A percentile compares a stretch with the other conserved stretches of the same genome.
These are phyloP conservation scores for Cyberlindnera galapagoensis DNA, from an alignment of 805 yeast species.

Conservation along the genomic window DNA sequence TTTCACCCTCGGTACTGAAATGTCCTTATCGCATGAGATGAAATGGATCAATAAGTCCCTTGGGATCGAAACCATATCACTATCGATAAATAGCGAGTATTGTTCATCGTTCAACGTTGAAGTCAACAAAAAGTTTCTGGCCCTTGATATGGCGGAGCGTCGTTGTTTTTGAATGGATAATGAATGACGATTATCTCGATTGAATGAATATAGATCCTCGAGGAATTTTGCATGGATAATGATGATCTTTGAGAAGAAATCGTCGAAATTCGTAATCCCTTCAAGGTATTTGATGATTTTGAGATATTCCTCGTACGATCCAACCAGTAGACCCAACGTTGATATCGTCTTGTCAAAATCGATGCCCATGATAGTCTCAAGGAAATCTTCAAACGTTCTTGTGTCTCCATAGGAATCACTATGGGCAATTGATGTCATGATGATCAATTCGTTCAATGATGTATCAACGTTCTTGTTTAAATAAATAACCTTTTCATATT, in stretches of 20 bases:
- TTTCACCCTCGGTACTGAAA: slow-evolving; percentile 26
- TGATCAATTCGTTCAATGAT: slow-evolving; percentile 8
- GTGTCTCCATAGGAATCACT: slow-evolving; percentile 31
- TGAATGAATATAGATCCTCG: slow-evolving; percentile 11
- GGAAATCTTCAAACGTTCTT: slow-evolving; percentile 28
- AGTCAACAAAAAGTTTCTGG: slow-evolving; percentile 25
- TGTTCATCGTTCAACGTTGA: slow-evolving; percentile 23
- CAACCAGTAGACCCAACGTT: slow-evolving; percentile 19
- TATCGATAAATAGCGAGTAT: slow-evolving; percentile 26
- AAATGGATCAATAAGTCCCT: slow-evolving; percentile 22
- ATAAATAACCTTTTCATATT: slow-evolving; percentile 10
- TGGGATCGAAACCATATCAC: slow-evolving; percentile 25
- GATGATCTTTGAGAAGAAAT: slow-evolving; percentile 11
- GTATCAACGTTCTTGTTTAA: slow-evolving; percentile 4
- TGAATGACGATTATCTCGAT: slow-evolving; percentile 16
- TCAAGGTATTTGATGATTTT: slow-evolving; percentile 8
- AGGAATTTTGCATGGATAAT: slow-evolving; percentile 19
- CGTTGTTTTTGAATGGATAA: slow-evolving; percentile 20
- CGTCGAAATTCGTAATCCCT: slow-evolving; percentile 2
- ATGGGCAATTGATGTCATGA: slow-evolving; percentile 21
- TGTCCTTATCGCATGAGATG: slow-evolving; percentile 22
- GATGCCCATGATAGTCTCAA: slow-evolving; percentile 25
- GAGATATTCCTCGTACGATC: slow-evolving; percentile 10
- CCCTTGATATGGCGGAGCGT: slow-evolving; percentile 23
- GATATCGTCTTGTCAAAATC: slow-evolving; percentile 20